Conservation (phyloP, 306 rosid species). For the Acmispon strigosus region DNA sequence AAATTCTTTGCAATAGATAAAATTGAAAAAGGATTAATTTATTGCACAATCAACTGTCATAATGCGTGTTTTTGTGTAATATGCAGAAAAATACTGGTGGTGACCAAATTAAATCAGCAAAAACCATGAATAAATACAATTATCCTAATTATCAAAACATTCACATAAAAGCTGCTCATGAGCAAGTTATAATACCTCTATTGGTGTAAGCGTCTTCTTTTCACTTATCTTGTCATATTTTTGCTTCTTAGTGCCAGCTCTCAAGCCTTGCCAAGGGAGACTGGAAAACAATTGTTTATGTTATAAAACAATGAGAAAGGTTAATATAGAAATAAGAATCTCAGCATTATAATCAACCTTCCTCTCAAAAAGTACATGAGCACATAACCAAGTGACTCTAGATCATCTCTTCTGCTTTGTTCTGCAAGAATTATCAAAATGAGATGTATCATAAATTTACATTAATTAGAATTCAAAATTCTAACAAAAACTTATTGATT, state of each 20-base stretch:
- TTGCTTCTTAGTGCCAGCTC: constrained; percentile 92
- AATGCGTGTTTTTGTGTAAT: no score
- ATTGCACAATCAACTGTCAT: neutral
- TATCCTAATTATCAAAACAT: neutral
- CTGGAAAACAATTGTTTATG: constrained; percentile 40
- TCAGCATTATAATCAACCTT: constrained; percentile 48
- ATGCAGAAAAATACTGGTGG: no score
- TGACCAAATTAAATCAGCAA: neutral
- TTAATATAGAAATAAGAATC: neutral
- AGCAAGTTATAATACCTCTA: constrained; percentile 59
- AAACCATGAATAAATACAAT: neutral
- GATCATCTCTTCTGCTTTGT: constrained; percentile 99
- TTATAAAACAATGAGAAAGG: constrained; percentile 15
- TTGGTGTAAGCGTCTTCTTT: constrained; percentile 94
- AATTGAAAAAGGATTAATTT: neutral
- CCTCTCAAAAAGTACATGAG: constrained; percentile 98
- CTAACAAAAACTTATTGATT: constrained; percentile 10
- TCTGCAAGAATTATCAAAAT: constrained; percentile 46
- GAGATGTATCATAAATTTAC: neutral
- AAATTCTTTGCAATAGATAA: constrained; percentile 13
- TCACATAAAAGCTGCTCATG: constrained; percentile 7
- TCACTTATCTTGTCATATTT: constrained; percentile 97
- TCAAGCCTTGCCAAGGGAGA: constrained; percentile 99
- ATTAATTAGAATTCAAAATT: neutral
- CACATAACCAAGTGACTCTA: constrained; percentile 95